Percentiles rank a stretch among this genome's conserved stretches.
These are phyloP conservation scores for Byssochlamys sp. DNA, from an alignment of 2,329 filamentous ascomycete genomes.

Conservation along the genomic window DNA sequence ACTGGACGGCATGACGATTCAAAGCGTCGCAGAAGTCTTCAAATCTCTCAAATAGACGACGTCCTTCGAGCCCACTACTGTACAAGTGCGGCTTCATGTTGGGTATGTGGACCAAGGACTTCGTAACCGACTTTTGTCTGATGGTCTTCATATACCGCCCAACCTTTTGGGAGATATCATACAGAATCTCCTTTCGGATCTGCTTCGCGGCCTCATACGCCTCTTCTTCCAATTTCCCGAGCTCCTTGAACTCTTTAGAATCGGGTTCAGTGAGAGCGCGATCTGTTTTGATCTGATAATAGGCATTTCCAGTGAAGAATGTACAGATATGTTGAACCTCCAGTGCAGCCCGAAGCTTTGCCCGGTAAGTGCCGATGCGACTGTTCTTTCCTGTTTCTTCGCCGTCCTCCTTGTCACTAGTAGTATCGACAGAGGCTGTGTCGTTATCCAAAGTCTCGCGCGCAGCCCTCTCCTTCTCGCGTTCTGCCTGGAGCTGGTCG, in stretches of 20 bases:
- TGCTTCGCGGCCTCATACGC: constrained; percentile 69
- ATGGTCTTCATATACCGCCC: constrained; percentile 56
- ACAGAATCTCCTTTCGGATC: constrained; percentile 69
- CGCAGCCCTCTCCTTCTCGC: constrained; percentile 16
- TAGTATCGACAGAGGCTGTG: constrained; percentile 4
- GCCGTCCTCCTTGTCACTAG: constrained; percentile 27
- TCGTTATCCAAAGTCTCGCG: constrained; percentile 12
- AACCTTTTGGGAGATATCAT: constrained; percentile 48
- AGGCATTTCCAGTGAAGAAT: constrained; percentile 77
- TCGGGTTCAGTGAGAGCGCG: constrained; percentile 53
- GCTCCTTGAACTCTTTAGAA: constrained; percentile 54
- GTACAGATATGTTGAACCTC: constrained; percentile 72
- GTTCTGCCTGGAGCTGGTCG: constrained; percentile 47
- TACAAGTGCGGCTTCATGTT: constrained; percentile 46
- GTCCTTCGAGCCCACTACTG: constrained; percentile 63
- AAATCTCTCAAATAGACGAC: constrained; percentile 55
- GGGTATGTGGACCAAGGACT: constrained; percentile 54
- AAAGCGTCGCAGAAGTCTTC: constrained; percentile 56
- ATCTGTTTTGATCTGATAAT: constrained; percentile 73
- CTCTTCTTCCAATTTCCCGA: constrained; percentile 62
- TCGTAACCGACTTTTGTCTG: constrained; percentile 41
- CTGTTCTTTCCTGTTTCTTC: constrained; percentile 32
- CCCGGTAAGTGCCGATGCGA: constrained; percentile 50
- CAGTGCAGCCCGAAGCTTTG: constrained; percentile 60
- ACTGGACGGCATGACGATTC: constrained; percentile 60